These are phyloP conservation scores for Eucalyptus tenuipes DNA, from an alignment of 345 rosid genomes.

Conservation along the genomic window DNA sequence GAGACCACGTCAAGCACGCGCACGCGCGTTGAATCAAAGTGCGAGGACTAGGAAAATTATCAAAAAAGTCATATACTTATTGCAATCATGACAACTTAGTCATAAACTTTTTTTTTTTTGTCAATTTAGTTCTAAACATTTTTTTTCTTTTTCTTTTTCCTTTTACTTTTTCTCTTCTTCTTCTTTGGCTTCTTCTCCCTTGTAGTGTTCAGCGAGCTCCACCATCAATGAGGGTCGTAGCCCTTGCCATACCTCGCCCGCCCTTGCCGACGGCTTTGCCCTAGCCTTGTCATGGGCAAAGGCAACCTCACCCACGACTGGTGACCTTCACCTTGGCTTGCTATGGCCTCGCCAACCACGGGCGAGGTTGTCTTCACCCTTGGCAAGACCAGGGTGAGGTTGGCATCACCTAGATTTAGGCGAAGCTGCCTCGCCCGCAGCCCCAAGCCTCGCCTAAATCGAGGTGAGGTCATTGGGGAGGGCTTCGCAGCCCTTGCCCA, in stretches of 20 bases:
- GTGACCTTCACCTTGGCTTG: fast-evolving
- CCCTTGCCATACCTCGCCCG: too few relatives aligned
- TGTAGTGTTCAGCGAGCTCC: fast-evolving
- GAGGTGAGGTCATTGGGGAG: too few relatives aligned
- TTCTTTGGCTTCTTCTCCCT: too few relatives aligned
- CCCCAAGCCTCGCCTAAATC: too few relatives aligned
- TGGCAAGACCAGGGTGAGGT: fast-evolving
- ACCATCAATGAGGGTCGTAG: fast-evolving
- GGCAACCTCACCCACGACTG: fast-evolving
- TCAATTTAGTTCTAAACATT: fast-evolving
- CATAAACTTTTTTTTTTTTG: too few relatives aligned
- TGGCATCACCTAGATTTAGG: too few relatives aligned
- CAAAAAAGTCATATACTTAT: too few relatives aligned
- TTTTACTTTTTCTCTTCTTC: too few relatives aligned
- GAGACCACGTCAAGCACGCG: fast-evolving
- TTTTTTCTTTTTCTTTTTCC: too few relatives aligned
- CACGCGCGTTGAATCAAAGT: too few relatives aligned
- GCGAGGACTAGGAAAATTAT: fast-evolving
- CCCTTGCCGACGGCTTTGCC: fast-evolving
- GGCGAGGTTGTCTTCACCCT: fast-evolving
- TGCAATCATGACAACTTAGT: too few relatives aligned
- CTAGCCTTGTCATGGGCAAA: fast-evolving
- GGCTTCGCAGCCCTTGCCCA: fast-evolving
- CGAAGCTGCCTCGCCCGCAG: fast-evolving
- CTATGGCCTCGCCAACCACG: fast-evolving